phyloP scores from a whole-genome alignment of 23 red algal genomes.

The Gracilaria caudata region DNA sequence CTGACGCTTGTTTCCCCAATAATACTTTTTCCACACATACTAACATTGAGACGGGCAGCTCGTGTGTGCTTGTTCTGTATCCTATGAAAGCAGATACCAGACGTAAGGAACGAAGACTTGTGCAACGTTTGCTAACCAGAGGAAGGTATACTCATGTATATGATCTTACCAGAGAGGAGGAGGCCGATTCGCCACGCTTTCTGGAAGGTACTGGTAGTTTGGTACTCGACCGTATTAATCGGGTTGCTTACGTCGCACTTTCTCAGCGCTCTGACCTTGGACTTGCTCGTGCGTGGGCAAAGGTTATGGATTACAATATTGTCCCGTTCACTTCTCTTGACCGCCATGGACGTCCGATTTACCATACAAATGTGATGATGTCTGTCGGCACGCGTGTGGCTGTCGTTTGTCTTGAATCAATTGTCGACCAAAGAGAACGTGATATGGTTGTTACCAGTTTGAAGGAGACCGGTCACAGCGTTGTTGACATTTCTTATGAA shows the following conservation, averaged over 20 bases:
- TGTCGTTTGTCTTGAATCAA: conserved; percentile 80
- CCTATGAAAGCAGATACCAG: conserved; percentile 90
- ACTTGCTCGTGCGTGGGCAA: conserved; percentile 82
- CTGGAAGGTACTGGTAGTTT: conserved; percentile 94
- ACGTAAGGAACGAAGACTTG: conserved; percentile 85
- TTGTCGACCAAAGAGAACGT: conserved; percentile 70
- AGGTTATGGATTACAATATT: conserved; percentile 87
- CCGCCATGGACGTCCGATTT: conserved; percentile 77
- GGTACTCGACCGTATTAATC: conserved; percentile 87
- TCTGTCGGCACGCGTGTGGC: conserved; percentile 87
- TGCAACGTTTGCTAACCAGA: conserved; percentile 78
- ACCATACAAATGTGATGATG: conserved; percentile 99
- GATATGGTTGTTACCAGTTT: conserved; percentile 63
- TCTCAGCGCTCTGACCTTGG: conserved; percentile 77
- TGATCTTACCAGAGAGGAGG: conserved; percentile 86
- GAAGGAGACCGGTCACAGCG: conserved; percentile 59
- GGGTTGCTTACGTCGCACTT: conserved; percentile 80
- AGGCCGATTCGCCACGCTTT: conserved; percentile 61
- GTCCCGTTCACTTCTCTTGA: conserved; percentile 80
- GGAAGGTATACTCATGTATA: conserved; percentile 84
- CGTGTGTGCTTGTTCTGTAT: conserved; percentile 90
- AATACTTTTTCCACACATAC: conserved; percentile 98
- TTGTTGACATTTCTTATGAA: conserved; percentile 77
- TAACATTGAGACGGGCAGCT: conserved; percentile 61
- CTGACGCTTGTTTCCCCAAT: conserved; percentile 96